A percentile compares a stretch with the other conserved stretches of the same genome.
Conservation (phyloP, 1,139 yeast genomes). For the Saccharomyces hybrid region DNA sequence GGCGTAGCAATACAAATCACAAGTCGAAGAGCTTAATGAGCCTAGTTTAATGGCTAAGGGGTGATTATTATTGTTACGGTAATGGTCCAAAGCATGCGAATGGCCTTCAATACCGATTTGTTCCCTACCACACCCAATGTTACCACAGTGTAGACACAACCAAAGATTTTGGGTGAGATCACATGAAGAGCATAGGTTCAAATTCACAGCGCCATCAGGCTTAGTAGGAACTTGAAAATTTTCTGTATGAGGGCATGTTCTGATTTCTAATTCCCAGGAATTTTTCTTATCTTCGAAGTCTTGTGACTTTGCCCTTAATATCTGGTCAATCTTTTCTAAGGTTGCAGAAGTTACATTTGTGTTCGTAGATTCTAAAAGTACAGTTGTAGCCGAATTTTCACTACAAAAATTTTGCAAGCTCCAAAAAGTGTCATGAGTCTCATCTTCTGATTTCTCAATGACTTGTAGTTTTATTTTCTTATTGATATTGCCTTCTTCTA, state of each 20-base stretch:
- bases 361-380: slow-evolving; percentile 7
- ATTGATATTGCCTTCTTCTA: slow-evolving; percentile 23
- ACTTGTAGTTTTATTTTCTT: slow-evolving; percentile 72
- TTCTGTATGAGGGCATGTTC: slow-evolving; percentile 69
- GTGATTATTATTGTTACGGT: slow-evolving; percentile 45
- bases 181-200: slow-evolving; percentile 52
- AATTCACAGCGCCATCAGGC: slow-evolving; percentile 24
- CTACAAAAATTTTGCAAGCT: slow-evolving; percentile 13
- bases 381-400: slow-evolving; percentile 3
- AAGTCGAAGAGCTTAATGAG: slow-evolving; percentile 60
- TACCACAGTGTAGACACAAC: slow-evolving; percentile 88
- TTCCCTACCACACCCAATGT: slow-evolving; percentile 83
- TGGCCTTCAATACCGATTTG: slow-evolving; percentile 91
- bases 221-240: slow-evolving; percentile 39
- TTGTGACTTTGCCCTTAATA: slow-evolving; percentile 60
- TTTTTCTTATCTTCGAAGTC: slow-evolving; percentile 63
- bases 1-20: slow-evolving; percentile 79
- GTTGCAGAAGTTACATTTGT: slow-evolving; percentile 11
- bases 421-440: slow-evolving; percentile 46
- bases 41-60: slow-evolving; percentile 87
- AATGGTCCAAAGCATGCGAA: slow-evolving; percentile 81
- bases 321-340: slow-evolving; percentile 37
- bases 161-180: slow-evolving; percentile 72
- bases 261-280: slow-evolving; percentile 86
- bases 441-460: slow-evolving; percentile 61